Evolutionary conservation across 225 moss, liverwort and hornwort genomes (phyloP).

Genomic region (Thuidium tamariscinum): DNA sequence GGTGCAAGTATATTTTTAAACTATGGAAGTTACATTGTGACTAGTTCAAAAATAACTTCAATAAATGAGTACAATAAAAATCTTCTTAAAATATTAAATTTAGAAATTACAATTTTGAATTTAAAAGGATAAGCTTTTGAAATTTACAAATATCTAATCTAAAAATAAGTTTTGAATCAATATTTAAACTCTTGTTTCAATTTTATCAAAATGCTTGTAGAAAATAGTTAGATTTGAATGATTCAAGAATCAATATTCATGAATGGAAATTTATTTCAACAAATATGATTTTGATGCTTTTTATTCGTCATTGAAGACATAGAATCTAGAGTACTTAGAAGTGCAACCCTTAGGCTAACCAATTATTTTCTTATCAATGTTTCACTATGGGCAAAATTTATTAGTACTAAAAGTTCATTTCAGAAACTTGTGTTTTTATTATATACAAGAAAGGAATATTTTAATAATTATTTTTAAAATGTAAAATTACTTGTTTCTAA

Average conservation of each 20-base stretch:
- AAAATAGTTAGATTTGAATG: fast-evolving
- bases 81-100: background rate
- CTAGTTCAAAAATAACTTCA: fast-evolving
- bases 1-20: background rate
- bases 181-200: background rate
- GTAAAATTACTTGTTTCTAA: fast-evolving
- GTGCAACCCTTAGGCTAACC: too few species aligned
- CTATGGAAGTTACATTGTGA: too few species aligned
- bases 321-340: background rate
- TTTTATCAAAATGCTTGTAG: background rate
- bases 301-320: background rate
- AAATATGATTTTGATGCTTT: background rate
- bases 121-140: fast-evolving
- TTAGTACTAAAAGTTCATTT: too few species aligned
- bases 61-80: too few species aligned
- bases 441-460: too few species aligned
- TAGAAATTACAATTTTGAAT: background rate
- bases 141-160: background rate
- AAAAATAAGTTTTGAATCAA: too few species aligned
- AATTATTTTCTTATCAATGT: background rate
- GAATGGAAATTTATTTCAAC: background rate
- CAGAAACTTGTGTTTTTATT: background rate
- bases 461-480: background rate
- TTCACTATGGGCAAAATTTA: background rate
- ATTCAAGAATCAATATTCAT: background rate